Base-by-base conservation (phyloP, 2,329 filamentous ascomycete genomes). In the Hymenoscyphus linearis region DNA sequence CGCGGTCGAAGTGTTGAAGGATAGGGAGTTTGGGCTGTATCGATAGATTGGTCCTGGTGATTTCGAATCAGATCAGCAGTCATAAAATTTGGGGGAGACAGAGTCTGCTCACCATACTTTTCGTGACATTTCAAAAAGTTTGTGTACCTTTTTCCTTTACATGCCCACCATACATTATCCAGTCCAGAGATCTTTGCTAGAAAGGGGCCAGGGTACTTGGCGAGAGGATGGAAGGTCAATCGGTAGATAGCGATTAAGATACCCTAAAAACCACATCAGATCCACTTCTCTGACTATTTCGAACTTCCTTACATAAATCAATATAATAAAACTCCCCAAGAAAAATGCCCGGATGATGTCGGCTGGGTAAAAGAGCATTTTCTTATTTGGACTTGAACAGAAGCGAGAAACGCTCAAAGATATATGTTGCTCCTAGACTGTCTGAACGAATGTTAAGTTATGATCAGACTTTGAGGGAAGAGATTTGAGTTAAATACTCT, bases 101-200 rank as follows among this genome's bases (percentile, higher is more conserved):
- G 22, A 16, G n/a, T 16, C 16, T 47, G 36, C 57, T 18, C 2
- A 40, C 59, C 53, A 27, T 60, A 60, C n/a, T 60, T 60, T 2
- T 56, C 89, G 74, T 90, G 80, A 67, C 88, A 81, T n/a, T 80
- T 79, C 71, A 93, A 89, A 0, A 93, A 78, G 9, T 75, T 78
- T 52, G 86, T 79, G 60, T 88, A 85, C 0, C 86, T 90, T 64
- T 82, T 74, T 60, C 93, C 86, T 4, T 88, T 82, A 13, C 26
- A 52, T 82, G 78, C 53, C 82, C 80, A 3, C 79, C 77, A 60
- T 78, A 84, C 1, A 89, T 87, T 67, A 90, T 87, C 68, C 81
- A 79, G 64, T 90, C 92, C 84, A 9, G 86, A 88, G 60, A 82
- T 78, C 6, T 75, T 85, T 26, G 89, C 89, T 53, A 89, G 69